Conservation (phyloP, 805 yeast genomes). For the Cyberlindnera galapagoensis region DNA sequence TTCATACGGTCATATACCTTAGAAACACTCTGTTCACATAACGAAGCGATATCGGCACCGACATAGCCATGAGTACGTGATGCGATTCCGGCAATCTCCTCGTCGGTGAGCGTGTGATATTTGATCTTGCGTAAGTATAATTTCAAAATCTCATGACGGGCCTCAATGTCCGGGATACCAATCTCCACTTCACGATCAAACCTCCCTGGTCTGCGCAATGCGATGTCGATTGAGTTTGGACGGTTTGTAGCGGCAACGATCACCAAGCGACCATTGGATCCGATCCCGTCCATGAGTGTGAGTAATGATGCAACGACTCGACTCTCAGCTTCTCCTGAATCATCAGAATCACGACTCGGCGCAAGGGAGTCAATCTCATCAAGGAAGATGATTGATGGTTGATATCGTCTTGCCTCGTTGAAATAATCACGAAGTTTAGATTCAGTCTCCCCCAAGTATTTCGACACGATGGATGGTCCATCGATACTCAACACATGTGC, state of each 20-base stretch:
- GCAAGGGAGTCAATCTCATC: constrained; percentile 94
- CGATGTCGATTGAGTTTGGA: constrained; percentile 63
- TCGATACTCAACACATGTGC: constrained; percentile 84
- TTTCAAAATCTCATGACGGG: constrained; percentile 64
- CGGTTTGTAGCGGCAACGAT: constrained; percentile 70
- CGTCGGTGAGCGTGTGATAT: constrained; percentile 45
- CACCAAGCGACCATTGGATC: constrained; percentile 57
- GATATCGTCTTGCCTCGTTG: constrained; percentile 76
- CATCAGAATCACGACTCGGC: constrained; percentile 79
- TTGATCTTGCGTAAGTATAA: constrained; percentile 49
- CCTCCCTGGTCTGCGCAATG: constrained; percentile 79
- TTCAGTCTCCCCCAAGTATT: constrained; percentile 93
- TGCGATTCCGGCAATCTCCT: constrained; percentile 59
- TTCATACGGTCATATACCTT: constrained; percentile 57
- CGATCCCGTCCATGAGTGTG: constrained; percentile 76
- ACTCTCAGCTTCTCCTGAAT: constrained; percentile 83
- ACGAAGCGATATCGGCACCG: constrained; percentile 89
- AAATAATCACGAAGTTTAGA: constrained; percentile 74
- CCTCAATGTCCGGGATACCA: constrained; percentile 84
- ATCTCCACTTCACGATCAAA: constrained; percentile 87
- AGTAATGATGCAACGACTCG: constrained; percentile 85
- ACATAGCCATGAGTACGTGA: constrained; percentile 92
- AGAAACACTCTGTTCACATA: constrained; percentile 85
- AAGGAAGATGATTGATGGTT: constrained; percentile 82
- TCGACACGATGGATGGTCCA: constrained; percentile 89